A percentile compares a stretch with the other conserved stretches of the same genome.
Evolutionary conservation across 2,329 filamentous ascomycete species (phyloP).

Genomic region (Cladosporium austrohemisphaericum): DNA sequence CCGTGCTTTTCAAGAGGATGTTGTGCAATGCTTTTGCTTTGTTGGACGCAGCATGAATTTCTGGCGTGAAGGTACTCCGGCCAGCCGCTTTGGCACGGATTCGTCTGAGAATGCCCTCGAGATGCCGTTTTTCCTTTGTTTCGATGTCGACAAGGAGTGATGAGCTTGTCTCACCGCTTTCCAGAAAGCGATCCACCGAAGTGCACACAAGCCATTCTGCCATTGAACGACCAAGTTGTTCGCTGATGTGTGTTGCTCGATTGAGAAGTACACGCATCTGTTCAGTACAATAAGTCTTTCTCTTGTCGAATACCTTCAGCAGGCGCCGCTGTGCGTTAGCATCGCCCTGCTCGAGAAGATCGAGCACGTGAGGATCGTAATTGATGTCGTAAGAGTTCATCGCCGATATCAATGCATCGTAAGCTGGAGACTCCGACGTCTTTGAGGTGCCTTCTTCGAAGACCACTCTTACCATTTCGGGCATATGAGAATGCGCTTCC

Average conservation of each 20-base stretch:
- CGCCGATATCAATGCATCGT: slow-evolving; percentile 21
- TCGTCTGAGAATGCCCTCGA: slow-evolving; percentile 21
- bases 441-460: slow-evolving; percentile 18
- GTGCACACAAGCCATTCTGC: slow-evolving; percentile 39
- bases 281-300: slow-evolving; percentile 39
- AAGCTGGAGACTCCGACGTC: neutral
- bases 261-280: slow-evolving; percentile 35
- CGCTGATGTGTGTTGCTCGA: slow-evolving; percentile 32
- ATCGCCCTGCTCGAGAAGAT: slow-evolving; percentile 31
- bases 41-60: neutral
- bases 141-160: slow-evolving; percentile 30
- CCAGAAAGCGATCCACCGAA: slow-evolving; percentile 33
- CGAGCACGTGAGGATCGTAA: slow-evolving; percentile 39
- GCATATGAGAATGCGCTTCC: slow-evolving; percentile 63
- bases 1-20: slow-evolving; percentile 34
- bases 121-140: slow-evolving; percentile 33
- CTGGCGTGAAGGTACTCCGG: neutral
- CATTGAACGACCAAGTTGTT: slow-evolving; percentile 38
- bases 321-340: slow-evolving; percentile 23
- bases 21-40: slow-evolving; percentile 32
- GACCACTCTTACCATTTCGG: slow-evolving; percentile 47
- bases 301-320: slow-evolving; percentile 27
- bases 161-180: slow-evolving; percentile 23
- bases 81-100: neutral
- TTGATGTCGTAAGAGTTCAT: slow-evolving; percentile 30